Evolutionary conservation across 2,329 filamentous ascomycete species (phyloP).

Genomic region (Gliomastix tumulicola): DNA sequence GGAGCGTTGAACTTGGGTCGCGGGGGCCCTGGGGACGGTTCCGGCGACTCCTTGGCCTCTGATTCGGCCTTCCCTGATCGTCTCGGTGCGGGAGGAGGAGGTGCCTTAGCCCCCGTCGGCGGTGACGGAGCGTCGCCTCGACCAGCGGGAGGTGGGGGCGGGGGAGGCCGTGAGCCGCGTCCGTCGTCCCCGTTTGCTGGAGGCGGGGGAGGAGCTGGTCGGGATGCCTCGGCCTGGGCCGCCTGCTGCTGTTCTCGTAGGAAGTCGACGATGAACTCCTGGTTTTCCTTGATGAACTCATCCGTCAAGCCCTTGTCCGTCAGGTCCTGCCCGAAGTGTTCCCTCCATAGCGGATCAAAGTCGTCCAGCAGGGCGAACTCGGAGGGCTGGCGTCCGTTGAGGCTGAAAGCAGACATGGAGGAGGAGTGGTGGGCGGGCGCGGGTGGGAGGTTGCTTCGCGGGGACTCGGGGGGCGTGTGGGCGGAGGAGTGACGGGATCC

Average conservation of each 20-base stretch:
- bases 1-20: conserved; percentile 74
- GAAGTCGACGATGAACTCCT: conserved; percentile 62
- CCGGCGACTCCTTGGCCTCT: conserved; percentile 45
- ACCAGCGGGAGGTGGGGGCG: conserved; percentile 19
- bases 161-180: conserved; percentile 23
- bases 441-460: conserved; percentile 31
- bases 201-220: conserved; percentile 10
- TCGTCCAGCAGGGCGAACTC: conserved; percentile 57
- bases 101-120: conserved; percentile 9
- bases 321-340: conserved; percentile 59
- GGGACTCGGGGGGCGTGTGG: conserved; percentile 50
- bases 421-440: conserved; percentile 24
- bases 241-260: conserved; percentile 49
- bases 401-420: conserved; percentile 35
- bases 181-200: conserved; percentile 23
- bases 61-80: conserved; percentile 47
- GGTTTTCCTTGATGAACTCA: conserved; percentile 61
- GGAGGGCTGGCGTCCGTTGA: conserved; percentile 39
- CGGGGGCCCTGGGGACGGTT: conserved; percentile 58
- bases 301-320: conserved; percentile 56
- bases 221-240: conserved; percentile 9
- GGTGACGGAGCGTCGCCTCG: conserved; percentile 20
- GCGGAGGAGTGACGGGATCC: conserved; percentile 54
- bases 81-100: conserved; percentile 42
- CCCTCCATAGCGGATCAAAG: conserved; percentile 58